Conservation (phyloP, 148 eudicot genomes). For the Camellia lanceoleosa region DNA sequence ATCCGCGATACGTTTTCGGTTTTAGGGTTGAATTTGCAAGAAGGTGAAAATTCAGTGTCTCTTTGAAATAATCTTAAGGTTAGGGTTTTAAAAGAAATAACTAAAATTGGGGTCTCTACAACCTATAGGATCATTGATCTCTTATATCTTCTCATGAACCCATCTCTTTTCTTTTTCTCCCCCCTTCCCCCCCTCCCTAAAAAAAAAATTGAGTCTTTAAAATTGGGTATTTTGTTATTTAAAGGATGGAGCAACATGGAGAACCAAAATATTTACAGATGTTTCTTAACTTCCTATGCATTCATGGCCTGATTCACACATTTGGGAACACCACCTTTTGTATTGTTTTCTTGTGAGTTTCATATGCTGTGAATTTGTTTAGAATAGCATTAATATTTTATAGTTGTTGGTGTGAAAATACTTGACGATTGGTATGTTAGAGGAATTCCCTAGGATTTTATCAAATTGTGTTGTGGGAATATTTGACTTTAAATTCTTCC, state of each 20-base stretch:
- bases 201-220: neutral
- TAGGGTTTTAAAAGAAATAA: too few species aligned
- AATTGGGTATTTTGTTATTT: neutral
- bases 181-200: neutral
- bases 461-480: neutral
- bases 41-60: too few species aligned
- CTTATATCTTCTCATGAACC: neutral
- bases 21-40: too few species aligned
- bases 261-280: too few species aligned
- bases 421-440: neutral
- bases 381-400: neutral
- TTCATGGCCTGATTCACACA: slow-evolving; percentile 47
- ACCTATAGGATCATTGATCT: neutral
- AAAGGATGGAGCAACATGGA: slow-evolving; percentile 75
- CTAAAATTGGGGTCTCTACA: too few species aligned
- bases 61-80: too few species aligned
- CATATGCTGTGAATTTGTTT: neutral
- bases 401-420: neutral
- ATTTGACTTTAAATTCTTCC: too few species aligned
- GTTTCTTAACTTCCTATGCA: slow-evolving; percentile 48
- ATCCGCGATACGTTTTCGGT: too few species aligned
- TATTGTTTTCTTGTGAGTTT: slow-evolving; percentile 75
- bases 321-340: slow-evolving; percentile 86
- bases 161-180: neutral
- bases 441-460: neutral